Conservation (phyloP, 306 rosid genomes). For the Boehmeria nivea region DNA sequence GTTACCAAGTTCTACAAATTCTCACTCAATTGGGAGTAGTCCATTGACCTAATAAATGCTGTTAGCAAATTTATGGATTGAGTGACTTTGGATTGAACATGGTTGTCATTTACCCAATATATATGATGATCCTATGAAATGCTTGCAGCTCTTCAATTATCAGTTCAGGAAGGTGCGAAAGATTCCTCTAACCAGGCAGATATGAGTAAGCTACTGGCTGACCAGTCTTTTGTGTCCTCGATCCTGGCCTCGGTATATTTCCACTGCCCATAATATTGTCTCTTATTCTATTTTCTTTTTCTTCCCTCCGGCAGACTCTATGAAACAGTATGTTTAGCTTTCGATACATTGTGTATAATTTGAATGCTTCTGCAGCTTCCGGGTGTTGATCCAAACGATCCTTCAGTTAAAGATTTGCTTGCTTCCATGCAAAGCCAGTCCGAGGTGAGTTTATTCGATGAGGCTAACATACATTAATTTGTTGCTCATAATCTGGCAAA, state of each 20-base stretch:
- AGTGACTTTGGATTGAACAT: not conserved
- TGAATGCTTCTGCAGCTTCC: conserved; percentile 75
- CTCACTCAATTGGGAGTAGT: not conserved
- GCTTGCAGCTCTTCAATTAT: conserved; percentile 79
- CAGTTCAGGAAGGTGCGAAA: conserved; percentile 60
- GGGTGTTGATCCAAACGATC: conserved; percentile 96
- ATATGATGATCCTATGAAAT: conserved; percentile 3
- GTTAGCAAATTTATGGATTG: not conserved
- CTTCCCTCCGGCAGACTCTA: not conserved
- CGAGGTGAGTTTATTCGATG: conserved; percentile 43
- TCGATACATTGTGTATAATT: conserved; percentile 11
- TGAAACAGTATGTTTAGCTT: conserved; percentile 9
- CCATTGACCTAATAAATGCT: not conserved
- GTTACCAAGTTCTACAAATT: not conserved
- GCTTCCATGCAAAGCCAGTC: conserved; percentile 94
- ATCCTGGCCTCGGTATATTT: conserved; percentile 79
- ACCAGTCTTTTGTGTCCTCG: conserved; percentile 90
- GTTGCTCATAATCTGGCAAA: not conserved
- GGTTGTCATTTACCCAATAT: not conserved
- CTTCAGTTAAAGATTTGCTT: conserved; percentile 88
- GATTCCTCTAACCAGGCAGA: conserved; percentile 67
- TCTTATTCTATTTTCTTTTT: not conserved
- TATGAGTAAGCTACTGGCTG: conserved; percentile 83
- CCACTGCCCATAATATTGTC: conserved; percentile 8
- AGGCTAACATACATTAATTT: not conserved